Evolutionary conservation across 352 stramenopile genomes (phyloP).

Genomic region (Globisporangium abappressorium): DNA sequence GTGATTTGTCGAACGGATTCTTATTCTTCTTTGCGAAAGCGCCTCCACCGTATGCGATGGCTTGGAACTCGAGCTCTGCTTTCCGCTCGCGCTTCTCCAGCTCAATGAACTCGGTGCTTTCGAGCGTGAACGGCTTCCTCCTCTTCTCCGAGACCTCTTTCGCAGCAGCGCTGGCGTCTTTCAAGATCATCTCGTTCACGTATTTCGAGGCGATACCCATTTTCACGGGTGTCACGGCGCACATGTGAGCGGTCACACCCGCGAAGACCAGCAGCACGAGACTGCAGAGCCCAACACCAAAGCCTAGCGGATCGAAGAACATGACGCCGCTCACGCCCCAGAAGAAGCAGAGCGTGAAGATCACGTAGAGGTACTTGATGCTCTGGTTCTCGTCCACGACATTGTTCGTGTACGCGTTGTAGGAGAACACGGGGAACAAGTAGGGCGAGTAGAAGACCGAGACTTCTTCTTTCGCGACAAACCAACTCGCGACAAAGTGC

Average conservation of each 20-base stretch:
- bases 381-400: slow-evolving; percentile 83
- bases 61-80: slow-evolving; percentile 80
- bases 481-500: slow-evolving; percentile 57
- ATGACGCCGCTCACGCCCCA: slow-evolving; percentile 88
- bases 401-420: slow-evolving; percentile 90
- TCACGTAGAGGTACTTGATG: slow-evolving; percentile 61
- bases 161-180: slow-evolving; percentile 74
- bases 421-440: slow-evolving; percentile 89
- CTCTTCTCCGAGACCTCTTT: slow-evolving; percentile 64
- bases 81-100: slow-evolving; percentile 67
- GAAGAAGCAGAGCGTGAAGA: slow-evolving; percentile 68
- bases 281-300: slow-evolving; percentile 87
- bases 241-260: slow-evolving; percentile 72
- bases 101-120: slow-evolving; percentile 76
- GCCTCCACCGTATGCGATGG: slow-evolving; percentile 67
- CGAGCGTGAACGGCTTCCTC: slow-evolving; percentile 68
- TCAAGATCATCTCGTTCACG: slow-evolving; percentile 86
- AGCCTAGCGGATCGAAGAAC: slow-evolving; percentile 88
- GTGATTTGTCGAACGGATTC: slow-evolving; percentile 13
- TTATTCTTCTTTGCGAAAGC: slow-evolving; percentile 57
- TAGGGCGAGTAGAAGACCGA: slow-evolving; percentile 85
- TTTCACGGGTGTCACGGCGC: slow-evolving; percentile 81
- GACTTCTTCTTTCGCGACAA: slow-evolving; percentile 61
- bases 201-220: slow-evolving; percentile 88
- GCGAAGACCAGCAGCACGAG: slow-evolving; percentile 77